Base-by-base conservation (phyloP, 768 basidiomycete genomes). In the Amanita muscaria region DNA sequence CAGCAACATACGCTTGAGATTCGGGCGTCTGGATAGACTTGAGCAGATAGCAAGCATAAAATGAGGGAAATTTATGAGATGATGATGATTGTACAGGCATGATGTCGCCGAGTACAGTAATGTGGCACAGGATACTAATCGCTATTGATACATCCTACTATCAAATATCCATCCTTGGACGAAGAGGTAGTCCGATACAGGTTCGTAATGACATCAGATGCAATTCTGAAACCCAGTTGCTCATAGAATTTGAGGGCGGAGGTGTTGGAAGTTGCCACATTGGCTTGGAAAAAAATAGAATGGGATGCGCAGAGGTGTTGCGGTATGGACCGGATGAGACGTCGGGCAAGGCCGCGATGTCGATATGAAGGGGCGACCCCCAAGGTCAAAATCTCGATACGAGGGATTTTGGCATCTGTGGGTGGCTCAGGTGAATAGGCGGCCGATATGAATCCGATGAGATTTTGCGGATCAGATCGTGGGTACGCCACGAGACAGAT, bases 31-130 rank as follows among this genome's bases (percentile, higher is more conserved):
- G 70, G 2, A 77, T 59, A 1, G 84, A 86, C 55, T 80, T 81
- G 19, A 91, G 68, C 0, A 91, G 72, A 58, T 91, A 91, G 59
- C 87, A 89, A 3, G 85, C 82, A 57, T 91, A 91, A 59, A 91
- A 88, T 0, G 70, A 53, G 0, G 83, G 83, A 50, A 79, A 75
- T 2, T 58, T 55, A 50, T 77, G 77, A 8, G 59, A 56, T 23
- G 40, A 34, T 16, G 27, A 15, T 21, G 41, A 35, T 43, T 36
- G 31, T 44, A 48, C 47, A 48, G 27, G 30, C 27, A 8, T 43
- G 27, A n/a, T n/a, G n/a, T n/a, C 44, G 33, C 14, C 18, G 33
- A 37, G 11, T 30, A 44, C 29, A 34, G 22, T 35, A 22, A 38
- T 42, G 40, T 5, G 6, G 38, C 43, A 48, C 25, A 32, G 44